phyloP scores from a whole-genome alignment of 2,329 filamentous ascomycete genomes.

The Trichophyton equinum region DNA sequence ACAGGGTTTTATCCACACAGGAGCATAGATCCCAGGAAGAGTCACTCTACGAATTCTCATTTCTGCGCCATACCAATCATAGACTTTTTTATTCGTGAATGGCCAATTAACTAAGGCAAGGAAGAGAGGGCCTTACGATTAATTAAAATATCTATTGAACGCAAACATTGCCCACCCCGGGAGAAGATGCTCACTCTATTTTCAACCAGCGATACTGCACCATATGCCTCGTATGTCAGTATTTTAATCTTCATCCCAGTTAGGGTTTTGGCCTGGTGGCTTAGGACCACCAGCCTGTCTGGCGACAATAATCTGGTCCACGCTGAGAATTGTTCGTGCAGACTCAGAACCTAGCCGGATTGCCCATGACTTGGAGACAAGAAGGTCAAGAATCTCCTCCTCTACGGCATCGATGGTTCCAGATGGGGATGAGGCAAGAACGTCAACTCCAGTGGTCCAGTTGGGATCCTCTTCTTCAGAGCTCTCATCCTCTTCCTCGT shows the following conservation, averaged over 20 bases:
- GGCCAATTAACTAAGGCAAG: background rate
- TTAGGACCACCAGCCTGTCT: conserved; percentile 95
- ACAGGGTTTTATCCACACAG: no score
- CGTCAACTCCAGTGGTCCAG: conserved; percentile 86
- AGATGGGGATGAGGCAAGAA: conserved; percentile 71
- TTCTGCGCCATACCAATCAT: background rate
- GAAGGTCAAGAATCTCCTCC: conserved; percentile 79
- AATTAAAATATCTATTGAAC: background rate
- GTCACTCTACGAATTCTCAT: background rate
- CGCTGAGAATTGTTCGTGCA: conserved; percentile 81
- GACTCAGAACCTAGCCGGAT: conserved; percentile 95
- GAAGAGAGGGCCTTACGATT: background rate
- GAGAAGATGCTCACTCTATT: background rate
- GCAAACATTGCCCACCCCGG: background rate
- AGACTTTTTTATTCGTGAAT: background rate
- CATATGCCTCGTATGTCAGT: background rate
- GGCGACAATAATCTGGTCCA: conserved; percentile 98
- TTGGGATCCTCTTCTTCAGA: conserved; percentile 58
- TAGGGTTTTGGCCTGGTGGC: conserved; percentile 83
- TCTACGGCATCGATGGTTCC: conserved; percentile 78
- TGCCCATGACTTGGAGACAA: conserved; percentile 89
- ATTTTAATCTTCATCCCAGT: conserved; percentile 54
- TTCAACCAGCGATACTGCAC: background rate
- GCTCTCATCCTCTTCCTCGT: conserved; percentile 24
- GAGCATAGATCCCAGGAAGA: no score